These are phyloP conservation scores for Fusarium aywerte DNA, from an alignment of 2,329 filamentous ascomycete species.

Conservation along the genomic window DNA sequence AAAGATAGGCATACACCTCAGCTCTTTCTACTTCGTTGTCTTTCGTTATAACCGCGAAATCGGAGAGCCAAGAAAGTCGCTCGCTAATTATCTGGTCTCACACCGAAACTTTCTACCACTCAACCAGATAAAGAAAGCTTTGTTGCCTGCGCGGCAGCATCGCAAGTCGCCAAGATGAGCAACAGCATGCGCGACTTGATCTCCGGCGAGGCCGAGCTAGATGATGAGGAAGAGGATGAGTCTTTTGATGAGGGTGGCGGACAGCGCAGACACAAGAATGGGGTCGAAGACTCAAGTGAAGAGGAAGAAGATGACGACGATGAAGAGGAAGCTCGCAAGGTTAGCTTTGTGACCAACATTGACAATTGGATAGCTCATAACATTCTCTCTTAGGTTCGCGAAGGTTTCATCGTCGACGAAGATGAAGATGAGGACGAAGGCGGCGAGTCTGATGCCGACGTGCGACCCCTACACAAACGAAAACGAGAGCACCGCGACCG, in stretches of 20 bases:
- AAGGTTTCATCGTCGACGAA: conserved; percentile 96
- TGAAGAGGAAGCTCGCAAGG: conserved; percentile 82
- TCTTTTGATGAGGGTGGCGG: conserved; percentile 82
- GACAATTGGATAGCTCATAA: conserved; percentile 6
- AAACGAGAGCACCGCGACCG: conserved; percentile 82
- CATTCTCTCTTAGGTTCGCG: conserved; percentile 72
- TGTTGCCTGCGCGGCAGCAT: conserved; percentile 45
- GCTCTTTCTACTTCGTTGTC: conserved; percentile 21
- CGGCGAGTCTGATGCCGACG: conserved; percentile 65
- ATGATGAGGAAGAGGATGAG: conserved; percentile 86
- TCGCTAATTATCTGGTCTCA: background rate
- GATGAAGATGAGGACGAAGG: conserved; percentile 82
- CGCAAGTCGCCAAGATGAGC: conserved; percentile 63
- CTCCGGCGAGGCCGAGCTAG: conserved; percentile 85
- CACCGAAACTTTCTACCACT: conserved; percentile 18
- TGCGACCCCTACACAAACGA: conserved; percentile 68
- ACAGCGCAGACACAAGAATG: conserved; percentile 59
- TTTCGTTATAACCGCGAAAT: conserved; percentile 4
- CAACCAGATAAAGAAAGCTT: conserved; percentile 33
- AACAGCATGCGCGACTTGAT: conserved; percentile 79
- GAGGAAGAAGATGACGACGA: conserved; percentile 95
- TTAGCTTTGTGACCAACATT: conserved; percentile 54
- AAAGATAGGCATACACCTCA: conserved; percentile 18
- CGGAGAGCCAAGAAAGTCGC: background rate
- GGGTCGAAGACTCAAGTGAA: conserved; percentile 85